Percentiles rank a stretch among this genome's conserved stretches.
phyloP scores from a whole-genome alignment of 1,139 yeast genomes.

The Arxiozyma slooffiae region DNA sequence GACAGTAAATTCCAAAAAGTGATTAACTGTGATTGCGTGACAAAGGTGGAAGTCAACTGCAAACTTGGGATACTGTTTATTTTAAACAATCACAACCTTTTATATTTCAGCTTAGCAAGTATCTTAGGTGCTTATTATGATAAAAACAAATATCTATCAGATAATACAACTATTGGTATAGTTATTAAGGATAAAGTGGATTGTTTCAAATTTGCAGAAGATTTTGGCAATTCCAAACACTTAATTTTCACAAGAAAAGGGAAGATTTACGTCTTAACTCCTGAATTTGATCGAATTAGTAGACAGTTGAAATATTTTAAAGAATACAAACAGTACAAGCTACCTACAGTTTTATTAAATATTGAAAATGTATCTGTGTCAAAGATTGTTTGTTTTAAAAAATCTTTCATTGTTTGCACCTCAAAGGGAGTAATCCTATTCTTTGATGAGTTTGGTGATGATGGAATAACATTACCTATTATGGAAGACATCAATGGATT shows the following conservation, averaged over 20 bases:
- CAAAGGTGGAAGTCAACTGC: slow-evolving; percentile 53
- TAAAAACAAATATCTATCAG: slow-evolving; percentile 22
- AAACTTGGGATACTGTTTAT: slow-evolving; percentile 50
- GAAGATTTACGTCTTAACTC: slow-evolving; percentile 28
- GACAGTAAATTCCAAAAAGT: slow-evolving; percentile 41
- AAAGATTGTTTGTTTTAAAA: slow-evolving; percentile 45
- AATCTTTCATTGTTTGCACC: slow-evolving; percentile 57
- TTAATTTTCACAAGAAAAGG: slow-evolving; percentile 44
- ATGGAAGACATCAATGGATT: slow-evolving; percentile 27
- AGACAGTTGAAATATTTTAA: slow-evolving; percentile 45
- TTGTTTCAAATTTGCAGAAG: slow-evolving; percentile 51
- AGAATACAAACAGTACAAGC: slow-evolving; percentile 37
- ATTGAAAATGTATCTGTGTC: slow-evolving; percentile 34
- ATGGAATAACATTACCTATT: slow-evolving; percentile 45
- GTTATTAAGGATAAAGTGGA: slow-evolving; percentile 35
- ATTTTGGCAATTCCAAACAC: slow-evolving; percentile 50
- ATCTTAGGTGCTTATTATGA: slow-evolving; percentile 31
- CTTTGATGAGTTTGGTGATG: slow-evolving; percentile 44
- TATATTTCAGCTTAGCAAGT: slow-evolving; percentile 49
- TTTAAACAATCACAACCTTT: slow-evolving; percentile 48
- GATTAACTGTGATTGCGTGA: slow-evolving; percentile 43
- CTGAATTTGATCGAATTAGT: slow-evolving; percentile 44
- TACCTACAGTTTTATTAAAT: slow-evolving; percentile 32
- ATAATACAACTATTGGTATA: slow-evolving; percentile 28
- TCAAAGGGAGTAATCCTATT: slow-evolving; percentile 60